A percentile compares a stretch with the other conserved stretches of the same genome.
These are phyloP conservation scores for Coleophoma eucalyptorum DNA, from an alignment of 2,329 filamentous ascomycete genomes.

Conservation along the genomic window DNA sequence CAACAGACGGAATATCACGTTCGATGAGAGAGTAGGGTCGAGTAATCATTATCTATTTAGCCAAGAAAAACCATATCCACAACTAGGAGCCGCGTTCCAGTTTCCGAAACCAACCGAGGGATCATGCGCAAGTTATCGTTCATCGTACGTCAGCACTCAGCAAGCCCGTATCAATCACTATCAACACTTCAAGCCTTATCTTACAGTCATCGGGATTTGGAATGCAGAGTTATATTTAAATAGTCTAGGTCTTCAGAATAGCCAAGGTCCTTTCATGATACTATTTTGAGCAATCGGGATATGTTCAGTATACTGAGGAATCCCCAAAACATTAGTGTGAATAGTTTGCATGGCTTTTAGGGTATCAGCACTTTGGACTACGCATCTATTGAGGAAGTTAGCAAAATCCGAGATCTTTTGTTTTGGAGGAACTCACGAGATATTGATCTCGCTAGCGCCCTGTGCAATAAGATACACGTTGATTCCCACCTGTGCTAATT, in stretches of 20 bases:
- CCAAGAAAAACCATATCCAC: too few species aligned
- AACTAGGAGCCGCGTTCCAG: too few species aligned
- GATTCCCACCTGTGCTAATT: constrained; percentile 45
- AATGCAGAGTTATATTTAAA: neutral
- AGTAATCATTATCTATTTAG: too few species aligned
- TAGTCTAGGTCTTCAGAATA: neutral
- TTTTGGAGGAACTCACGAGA: constrained; percentile 8
- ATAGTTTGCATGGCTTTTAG: constrained; percentile 11
- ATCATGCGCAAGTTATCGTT: too few species aligned
- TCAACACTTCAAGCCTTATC: neutral
- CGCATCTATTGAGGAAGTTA: neutral
- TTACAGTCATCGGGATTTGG: neutral
- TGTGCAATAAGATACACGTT: constrained; percentile 54
- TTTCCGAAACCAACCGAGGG: too few species aligned
- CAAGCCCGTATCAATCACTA: too few species aligned
- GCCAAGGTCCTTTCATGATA: constrained; percentile 10
- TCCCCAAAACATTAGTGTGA: constrained; percentile 11
- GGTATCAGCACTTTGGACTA: constrained; percentile 8
- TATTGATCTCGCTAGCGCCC: constrained; percentile 28
- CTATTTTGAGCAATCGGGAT: constrained; percentile 6
- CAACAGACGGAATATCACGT: too few species aligned
- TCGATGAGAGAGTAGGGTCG: too few species aligned
- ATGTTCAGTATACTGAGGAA: constrained; percentile 2
- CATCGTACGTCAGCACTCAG: too few species aligned
- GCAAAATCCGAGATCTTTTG: neutral